Base-by-base conservation (phyloP, 768 basidiomycete genomes). In the Naganishia vaughanmartiniae region DNA sequence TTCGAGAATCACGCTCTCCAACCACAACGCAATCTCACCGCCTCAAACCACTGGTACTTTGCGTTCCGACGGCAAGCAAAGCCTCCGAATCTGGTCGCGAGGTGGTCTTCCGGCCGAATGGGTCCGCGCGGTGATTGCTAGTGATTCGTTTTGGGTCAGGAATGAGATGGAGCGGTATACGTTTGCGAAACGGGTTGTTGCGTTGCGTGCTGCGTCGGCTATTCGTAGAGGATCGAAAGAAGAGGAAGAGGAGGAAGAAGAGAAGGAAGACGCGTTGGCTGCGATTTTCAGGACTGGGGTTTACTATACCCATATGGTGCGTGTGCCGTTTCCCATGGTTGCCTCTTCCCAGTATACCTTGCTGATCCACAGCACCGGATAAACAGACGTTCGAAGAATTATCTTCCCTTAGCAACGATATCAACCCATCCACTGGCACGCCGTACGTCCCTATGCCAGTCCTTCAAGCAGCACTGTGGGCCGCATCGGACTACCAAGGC, bases 241-340 rank as follows among this genome's bases (percentile, higher is more conserved):
- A 46, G 73, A 73, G 28, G 68, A 70, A 54, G 31, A n/a, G 5
- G 66, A 48, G 26, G 77, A 76, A 75, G 77, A 79, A 24, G 76
- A 78, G 36, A 78, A 81, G 76, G 92, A 95, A 78, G 79, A 73
- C 51, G 85, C 89, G 73, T 91, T 90, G 86, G 83, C 82, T 21
- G 84, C 80, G 55, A 84, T 94, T 76, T 95, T 97, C 76, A 81
- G 84, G 51, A 82, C 86, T 30, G 90, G 90, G 12, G 91, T 95
- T 7, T 89, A 92, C 80, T 95, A 94, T 78, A 83, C 85, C 5
- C 91, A 93, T 77, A 90, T 95, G 90, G 92, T 91, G 80, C 45
- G 33, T 30, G 21, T 67, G 63, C 51, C 45, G 72, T 42, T 55
- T 42, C 4, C 6, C 9, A 24, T 28, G 51, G 30, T 17, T 11